phyloP scores from a whole-genome alignment of 225 moss, liverwort and hornwort genomes.

The Polytrichum formosum region DNA sequence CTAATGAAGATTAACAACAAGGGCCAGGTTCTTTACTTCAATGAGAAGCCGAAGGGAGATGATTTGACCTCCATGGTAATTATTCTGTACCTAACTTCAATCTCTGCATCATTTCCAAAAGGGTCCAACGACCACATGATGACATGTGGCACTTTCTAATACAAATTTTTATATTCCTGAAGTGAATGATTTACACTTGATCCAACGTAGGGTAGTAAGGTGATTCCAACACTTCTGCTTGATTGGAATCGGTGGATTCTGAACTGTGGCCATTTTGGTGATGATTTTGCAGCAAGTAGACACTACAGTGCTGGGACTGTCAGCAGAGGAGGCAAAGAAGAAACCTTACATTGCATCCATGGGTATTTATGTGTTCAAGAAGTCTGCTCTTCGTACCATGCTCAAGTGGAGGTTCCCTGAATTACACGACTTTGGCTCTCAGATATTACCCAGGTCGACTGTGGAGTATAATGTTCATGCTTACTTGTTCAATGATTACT shows the following conservation, averaged over 20 bases:
- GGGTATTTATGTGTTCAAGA: slow-evolving; percentile 86
- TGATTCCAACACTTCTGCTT: no score
- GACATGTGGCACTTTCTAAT: background rate
- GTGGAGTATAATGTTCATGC: slow-evolving; percentile 75
- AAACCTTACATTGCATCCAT: slow-evolving; percentile 80
- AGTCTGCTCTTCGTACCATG: slow-evolving; percentile 59
- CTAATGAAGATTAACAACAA: slow-evolving; percentile 71
- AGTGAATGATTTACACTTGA: no score
- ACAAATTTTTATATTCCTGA: no score
- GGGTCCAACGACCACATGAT: no score
- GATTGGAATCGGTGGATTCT: background rate
- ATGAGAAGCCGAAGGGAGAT: slow-evolving; percentile 77
- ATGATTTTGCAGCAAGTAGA: slow-evolving; percentile 56
- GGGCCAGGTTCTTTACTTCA: slow-evolving; percentile 56
- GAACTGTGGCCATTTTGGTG: background rate
- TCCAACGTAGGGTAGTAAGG: no score
- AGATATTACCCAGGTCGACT: slow-evolving; percentile 64
- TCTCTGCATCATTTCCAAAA: no score
- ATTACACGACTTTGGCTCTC: slow-evolving; percentile 72
- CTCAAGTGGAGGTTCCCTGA: slow-evolving; percentile 67
- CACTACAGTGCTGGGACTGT: slow-evolving; percentile 64
- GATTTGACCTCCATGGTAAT: slow-evolving; percentile 62
- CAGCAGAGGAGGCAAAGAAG: slow-evolving; percentile 51
- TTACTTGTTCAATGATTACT: slow-evolving; percentile 70
- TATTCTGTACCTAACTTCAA: background rate